phyloP scores from a whole-genome alignment of 768 basidiomycete genomes.

The Scleroderma citrinum region DNA sequence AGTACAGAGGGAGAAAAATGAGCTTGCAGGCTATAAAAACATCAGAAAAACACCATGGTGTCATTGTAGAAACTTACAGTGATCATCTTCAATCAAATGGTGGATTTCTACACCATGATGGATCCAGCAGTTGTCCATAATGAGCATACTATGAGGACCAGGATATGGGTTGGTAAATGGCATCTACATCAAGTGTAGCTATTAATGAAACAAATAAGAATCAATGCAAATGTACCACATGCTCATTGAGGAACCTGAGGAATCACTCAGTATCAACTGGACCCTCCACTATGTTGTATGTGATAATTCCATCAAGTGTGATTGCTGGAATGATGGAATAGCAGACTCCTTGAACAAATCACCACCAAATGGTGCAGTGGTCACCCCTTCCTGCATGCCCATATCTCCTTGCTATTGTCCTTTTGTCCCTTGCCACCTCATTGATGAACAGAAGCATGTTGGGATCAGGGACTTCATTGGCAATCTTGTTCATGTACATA shows the following conservation, averaged over 20 bases:
- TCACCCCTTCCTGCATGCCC: too few relatives aligned
- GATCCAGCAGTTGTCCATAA: conserved; percentile 23
- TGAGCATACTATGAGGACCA: conserved; percentile 11
- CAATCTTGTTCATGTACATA: conserved; percentile 11
- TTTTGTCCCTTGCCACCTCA: conserved; percentile 9
- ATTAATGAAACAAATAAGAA: background rate
- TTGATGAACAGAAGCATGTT: conserved; percentile 22
- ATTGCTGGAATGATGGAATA: background rate
- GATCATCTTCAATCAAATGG: conserved; percentile 14
- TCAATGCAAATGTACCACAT: conserved; percentile 10
- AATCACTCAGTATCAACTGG: conserved; percentile 6
- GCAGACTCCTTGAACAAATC: too few relatives aligned
- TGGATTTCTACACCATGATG: conserved; percentile 18
- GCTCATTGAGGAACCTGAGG: conserved; percentile 6
- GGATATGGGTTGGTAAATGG: conserved; percentile 6
- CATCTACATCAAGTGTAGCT: background rate
- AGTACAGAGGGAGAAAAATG: conserved; percentile 30
- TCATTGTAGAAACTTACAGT: too few relatives aligned
- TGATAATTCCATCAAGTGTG: conserved; percentile 12
- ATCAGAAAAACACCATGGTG: too few relatives aligned
- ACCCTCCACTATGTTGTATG: conserved; percentile 10
- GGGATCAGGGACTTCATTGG: conserved; percentile 7
- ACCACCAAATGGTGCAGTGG: too few relatives aligned
- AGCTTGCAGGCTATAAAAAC: conserved; percentile 24
- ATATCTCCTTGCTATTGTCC: too few relatives aligned